Evolutionary conservation across 257 asterid species (phyloP).

Genomic region (Pogostemon cablin): DNA sequence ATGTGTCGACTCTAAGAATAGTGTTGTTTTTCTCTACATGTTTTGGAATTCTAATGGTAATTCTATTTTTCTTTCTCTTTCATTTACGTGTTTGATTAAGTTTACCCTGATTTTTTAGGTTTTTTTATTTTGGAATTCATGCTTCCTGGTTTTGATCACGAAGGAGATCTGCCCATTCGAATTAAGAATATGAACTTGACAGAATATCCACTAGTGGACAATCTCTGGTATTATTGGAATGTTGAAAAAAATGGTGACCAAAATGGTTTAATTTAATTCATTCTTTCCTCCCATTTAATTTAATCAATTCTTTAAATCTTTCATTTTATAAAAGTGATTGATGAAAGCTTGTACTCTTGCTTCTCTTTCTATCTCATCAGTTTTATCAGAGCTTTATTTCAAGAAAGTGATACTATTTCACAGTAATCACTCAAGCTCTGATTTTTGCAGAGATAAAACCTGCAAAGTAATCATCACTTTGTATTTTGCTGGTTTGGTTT

Average conservation of each 20-base stretch:
- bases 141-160: too few relatives aligned
- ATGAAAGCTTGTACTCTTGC: slow-evolving; percentile 32
- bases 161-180: too few relatives aligned
- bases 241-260: slow-evolving; percentile 30
- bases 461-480: not conserved
- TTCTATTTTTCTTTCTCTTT: too few relatives aligned
- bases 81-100: too few relatives aligned
- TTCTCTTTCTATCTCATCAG: slow-evolving; percentile 41
- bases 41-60: too few relatives aligned
- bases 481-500: too few relatives aligned
- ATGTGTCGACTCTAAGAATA: too few relatives aligned
- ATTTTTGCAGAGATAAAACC: slow-evolving; percentile 22
- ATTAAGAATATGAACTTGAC: too few relatives aligned
- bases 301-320: slow-evolving; percentile 27
- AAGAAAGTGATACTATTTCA: slow-evolving; percentile 41
- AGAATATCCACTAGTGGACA: slow-evolving; percentile 31
- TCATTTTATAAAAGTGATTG: slow-evolving; percentile 44
- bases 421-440: slow-evolving; percentile 38
- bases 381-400: slow-evolving; percentile 35
- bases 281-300: slow-evolving; percentile 13
- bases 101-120: too few relatives aligned
- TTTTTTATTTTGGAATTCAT: too few relatives aligned
- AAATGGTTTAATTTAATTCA: slow-evolving; percentile 9
- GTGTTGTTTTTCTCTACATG: too few relatives aligned
- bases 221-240: slow-evolving; percentile 37